phyloP scores from a whole-genome alignment of 139 green algal genomes.

The Closterium sp. region DNA sequence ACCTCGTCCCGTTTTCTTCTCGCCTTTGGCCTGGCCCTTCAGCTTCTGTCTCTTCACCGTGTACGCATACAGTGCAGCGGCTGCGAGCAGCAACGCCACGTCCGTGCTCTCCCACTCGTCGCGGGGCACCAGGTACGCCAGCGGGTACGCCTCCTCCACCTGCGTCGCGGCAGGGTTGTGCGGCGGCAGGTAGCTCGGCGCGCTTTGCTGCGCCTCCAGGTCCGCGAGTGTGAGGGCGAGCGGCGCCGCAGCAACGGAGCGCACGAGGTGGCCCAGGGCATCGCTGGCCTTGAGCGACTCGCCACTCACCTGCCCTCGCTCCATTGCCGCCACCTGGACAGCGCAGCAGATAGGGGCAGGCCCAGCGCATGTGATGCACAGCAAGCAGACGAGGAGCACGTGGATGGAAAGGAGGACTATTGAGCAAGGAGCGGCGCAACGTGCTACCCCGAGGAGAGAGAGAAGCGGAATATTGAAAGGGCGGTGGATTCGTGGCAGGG shows the following conservation, averaged over 20 bases:
- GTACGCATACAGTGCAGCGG: not conserved
- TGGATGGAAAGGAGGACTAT: not conserved
- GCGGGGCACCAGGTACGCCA: not conserved
- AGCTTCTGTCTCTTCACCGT: not conserved
- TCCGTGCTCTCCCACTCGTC: not conserved
- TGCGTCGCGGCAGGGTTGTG: not conserved
- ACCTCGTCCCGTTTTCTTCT: not conserved
- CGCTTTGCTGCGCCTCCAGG: not conserved
- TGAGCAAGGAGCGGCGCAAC: not conserved
- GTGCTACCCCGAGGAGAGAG: not conserved
- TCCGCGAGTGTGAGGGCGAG: not conserved
- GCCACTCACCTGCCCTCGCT: not conserved
- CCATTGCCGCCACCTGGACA: not conserved
- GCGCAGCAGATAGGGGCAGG: not conserved
- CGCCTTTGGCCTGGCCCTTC: not conserved
- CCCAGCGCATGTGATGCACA: no score
- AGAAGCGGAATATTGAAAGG: not conserved
- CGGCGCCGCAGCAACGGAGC: not conserved
- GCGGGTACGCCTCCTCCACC: not conserved
- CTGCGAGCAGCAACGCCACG: not conserved
- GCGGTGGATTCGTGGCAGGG: not conserved
- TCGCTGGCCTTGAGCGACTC: not conserved
- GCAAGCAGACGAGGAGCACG: no score
- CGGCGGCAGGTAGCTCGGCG: not conserved
- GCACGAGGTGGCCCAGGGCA: not conserved